phyloP scores from a whole-genome alignment of 2,329 filamentous ascomycete species.

The Phialophora chinensis region DNA sequence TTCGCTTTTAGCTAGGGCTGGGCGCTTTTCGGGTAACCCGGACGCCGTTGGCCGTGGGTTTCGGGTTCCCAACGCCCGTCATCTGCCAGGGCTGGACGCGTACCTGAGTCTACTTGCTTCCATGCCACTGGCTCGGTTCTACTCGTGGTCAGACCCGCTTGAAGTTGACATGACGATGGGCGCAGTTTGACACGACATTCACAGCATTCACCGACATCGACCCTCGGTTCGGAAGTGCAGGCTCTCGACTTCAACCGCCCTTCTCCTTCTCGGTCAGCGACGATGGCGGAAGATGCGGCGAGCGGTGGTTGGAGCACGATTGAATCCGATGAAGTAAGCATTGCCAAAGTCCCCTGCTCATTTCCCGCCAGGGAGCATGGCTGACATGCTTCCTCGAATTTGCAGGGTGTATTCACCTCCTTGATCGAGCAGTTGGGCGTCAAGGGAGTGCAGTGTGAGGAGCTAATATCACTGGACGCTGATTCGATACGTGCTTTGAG shows the following conservation, averaged over 20 bases:
- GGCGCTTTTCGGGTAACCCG: neutral
- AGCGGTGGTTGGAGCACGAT: slow-evolving; percentile 89
- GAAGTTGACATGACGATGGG: neutral
- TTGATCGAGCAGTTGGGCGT: slow-evolving; percentile 92
- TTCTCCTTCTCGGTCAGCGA: neutral
- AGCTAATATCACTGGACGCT: slow-evolving; percentile 86
- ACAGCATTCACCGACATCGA: neutral
- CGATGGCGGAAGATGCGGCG: slow-evolving; percentile 65
- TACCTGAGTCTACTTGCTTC: neutral
- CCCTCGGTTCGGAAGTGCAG: neutral
- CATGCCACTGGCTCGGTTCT: slow-evolving; percentile 2
- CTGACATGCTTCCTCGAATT: slow-evolving; percentile 10
- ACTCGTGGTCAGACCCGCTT: neutral
- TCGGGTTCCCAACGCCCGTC: neutral
- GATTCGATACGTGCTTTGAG: slow-evolving; percentile 57
- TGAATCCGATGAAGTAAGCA: slow-evolving; percentile 87
- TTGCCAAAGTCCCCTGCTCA: neutral
- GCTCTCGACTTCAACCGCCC: neutral
- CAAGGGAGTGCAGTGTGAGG: slow-evolving; percentile 93
- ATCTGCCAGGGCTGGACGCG: neutral
- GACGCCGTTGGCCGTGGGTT: neutral
- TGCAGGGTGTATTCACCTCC: slow-evolving; percentile 92
- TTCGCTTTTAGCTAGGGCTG: slow-evolving; percentile 3
- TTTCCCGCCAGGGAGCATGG: neutral
- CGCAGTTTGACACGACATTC: neutral